A percentile compares a stretch with the other conserved stretches of the same genome.
These are phyloP conservation scores for Alternaria sp. DNA, from an alignment of 2,329 filamentous ascomycete species.

Conservation along the genomic window DNA sequence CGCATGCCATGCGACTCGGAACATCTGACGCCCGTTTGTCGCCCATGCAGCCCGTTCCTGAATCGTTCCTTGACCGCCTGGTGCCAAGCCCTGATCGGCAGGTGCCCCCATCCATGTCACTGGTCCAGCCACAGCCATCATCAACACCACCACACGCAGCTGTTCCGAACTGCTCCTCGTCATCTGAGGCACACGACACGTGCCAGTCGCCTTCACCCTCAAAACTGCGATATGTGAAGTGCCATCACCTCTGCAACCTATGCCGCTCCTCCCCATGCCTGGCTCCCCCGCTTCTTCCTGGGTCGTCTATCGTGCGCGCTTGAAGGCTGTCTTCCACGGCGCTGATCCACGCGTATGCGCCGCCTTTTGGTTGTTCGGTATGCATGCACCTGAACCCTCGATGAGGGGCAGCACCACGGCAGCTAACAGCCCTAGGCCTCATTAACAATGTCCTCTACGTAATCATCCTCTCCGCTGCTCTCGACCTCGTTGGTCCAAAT, in stretches of 20 bases:
- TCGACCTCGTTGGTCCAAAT: constrained; percentile 88
- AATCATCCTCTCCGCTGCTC: constrained; percentile 91
- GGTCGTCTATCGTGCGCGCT: constrained; percentile 74
- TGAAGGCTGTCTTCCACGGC: constrained; percentile 70
- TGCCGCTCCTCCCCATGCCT: constrained; percentile 62
- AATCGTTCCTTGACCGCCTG: constrained; percentile 16
- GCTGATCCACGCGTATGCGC: constrained; percentile 75
- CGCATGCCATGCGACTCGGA: constrained; percentile 10
- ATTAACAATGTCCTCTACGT: constrained; percentile 99
- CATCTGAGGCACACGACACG: constrained; percentile 3
- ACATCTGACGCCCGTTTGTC: constrained; percentile 11
- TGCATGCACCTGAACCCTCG: neutral
- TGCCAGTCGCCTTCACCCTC: neutral
- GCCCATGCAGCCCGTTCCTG: constrained; percentile 19
- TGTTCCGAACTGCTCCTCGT: neutral
- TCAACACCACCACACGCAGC: neutral
- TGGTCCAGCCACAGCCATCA: neutral
- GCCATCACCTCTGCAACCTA: constrained; percentile 17
- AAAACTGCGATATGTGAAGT: constrained; percentile 10
- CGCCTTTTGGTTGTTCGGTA: constrained; percentile 96
- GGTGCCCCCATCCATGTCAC: constrained; percentile 10
- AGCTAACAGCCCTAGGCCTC: constrained; percentile 64
- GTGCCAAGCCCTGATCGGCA: constrained; percentile 16
- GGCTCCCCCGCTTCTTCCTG: constrained; percentile 72
- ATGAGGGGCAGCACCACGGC: neutral